These are phyloP conservation scores for Pezicula neosporulosa DNA, from an alignment of 2,329 filamentous ascomycete species.

Conservation along the genomic window DNA sequence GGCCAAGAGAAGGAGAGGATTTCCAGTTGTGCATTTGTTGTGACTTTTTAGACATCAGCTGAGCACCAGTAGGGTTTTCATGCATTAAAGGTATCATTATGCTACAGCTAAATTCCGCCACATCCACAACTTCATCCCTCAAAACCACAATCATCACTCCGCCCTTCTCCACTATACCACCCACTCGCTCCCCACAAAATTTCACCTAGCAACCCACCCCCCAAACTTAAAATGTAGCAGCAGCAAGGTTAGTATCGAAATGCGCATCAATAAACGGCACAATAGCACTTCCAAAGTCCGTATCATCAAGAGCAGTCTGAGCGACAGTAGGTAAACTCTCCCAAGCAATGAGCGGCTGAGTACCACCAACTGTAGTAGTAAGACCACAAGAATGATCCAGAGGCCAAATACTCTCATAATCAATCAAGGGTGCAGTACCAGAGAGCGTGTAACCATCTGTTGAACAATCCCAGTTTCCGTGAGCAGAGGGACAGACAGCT, in stretches of 20 bases:
- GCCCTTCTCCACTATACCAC: no score
- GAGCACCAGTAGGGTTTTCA: no score
- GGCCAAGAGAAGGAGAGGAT: no score
- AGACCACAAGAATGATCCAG: constrained; percentile 37
- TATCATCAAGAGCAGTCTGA: constrained; percentile 31
- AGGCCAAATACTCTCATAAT: constrained; percentile 45
- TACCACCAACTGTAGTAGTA: constrained; percentile 31
- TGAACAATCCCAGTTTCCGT: constrained; percentile 43
- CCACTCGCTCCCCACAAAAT: background rate
- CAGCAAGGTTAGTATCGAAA: constrained; percentile 36
- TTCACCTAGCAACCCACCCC: no score
- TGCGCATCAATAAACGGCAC: constrained; percentile 35
- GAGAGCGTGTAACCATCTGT: constrained; percentile 35
- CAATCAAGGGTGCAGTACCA: constrained; percentile 41
- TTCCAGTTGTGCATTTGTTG: no score
- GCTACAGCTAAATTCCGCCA: no score
- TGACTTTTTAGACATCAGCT: no score
- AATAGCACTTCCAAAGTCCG: constrained; percentile 38
- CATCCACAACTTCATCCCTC: no score
- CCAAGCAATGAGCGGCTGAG: constrained; percentile 40
- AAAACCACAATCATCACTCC: no score
- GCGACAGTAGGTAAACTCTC: constrained; percentile 34
- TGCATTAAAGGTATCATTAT: no score
- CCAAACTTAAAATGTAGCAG: constrained; percentile 30
- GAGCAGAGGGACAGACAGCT: constrained; percentile 48